Evolutionary conservation across 345 rosid genomes (phyloP), one percentile per base, ranked within the genome.

Genomic region (Boechera stricta): DNA sequence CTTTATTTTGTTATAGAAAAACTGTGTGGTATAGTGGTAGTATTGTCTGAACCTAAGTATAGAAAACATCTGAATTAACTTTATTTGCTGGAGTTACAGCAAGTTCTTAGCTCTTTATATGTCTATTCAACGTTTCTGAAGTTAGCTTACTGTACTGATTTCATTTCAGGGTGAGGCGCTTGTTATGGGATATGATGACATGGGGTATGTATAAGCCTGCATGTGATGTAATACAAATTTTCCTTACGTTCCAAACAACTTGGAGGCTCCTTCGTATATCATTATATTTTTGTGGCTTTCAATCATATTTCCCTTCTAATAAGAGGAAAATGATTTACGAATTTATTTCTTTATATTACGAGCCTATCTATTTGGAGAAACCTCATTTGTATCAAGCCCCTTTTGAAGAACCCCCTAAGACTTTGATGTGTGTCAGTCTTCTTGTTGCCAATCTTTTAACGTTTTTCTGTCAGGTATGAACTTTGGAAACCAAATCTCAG

Each of bases 401-500:
- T 71, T 28, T 48, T 61, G 56, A 29, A 73, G 57, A 59, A 11
- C 47, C 44, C 35, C 38, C 42, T 24, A 26, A 57, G 47, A 56
- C 31, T 64, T 47, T 77, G 80, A 42, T 54, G 56, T 39, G 32
- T 67, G 7, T 16, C 67, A 39, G 32, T 51, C 58, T 24, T 64
- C 66, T 41, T 79, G 41, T 73, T 61, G 39, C 67, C 65, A 73
- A 45, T 9, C 54, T 38, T 64, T 58, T 65, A 8, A 48, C 31
- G 42, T 82, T 64, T 79, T 71, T 79, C 56, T 36, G 49, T 75
- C 82, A 94, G 98, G 81, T 87, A 94, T 76, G 92, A 94, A 80
- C 91, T 94, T 29, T 94, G 98, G 98, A 94, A 92, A 82, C 98
- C 98, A 74, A 92, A 94, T 82, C 96, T 92, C 33, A 88, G 98